Evolutionary conservation across 305 asterid species (phyloP), one percentile per base, ranked within the genome.

Genomic region (Fraxinus greggii): DNA sequence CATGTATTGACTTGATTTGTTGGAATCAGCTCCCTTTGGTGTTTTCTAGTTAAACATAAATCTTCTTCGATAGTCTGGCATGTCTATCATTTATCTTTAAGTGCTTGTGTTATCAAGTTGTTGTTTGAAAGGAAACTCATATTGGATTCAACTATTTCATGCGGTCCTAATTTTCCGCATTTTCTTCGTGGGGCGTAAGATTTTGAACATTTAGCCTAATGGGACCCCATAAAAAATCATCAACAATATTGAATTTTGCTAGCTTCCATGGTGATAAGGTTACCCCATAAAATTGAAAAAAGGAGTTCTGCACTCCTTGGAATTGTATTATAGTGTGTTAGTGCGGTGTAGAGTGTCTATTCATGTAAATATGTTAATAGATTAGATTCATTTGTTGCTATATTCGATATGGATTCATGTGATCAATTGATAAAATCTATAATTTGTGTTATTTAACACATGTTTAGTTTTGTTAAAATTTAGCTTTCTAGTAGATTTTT

Each of bases 81-180:
- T 78, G 79, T 73, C 70, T 78, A 83, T 13, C 54, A 36, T 75
- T 59, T 63, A 31, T 76, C 45, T 63, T 32, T 38, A 12, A 78
- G 12, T 77, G 79, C 75, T 35, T 5, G 59, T 21, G 36, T 54
- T 35, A 75, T 81, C 81, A 75, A 81, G 76, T 75, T 78, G 82
- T 13, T 85, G 79, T 85, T 67, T n/a, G 88, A 82, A 10, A 85
- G 73, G 42, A 82, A 85, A 82, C 76, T 81, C 75, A 74, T 78
- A 59, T 81, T 78, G 83, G 81, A 81, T 70, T 82, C 19, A 75
- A 79, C 79, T 65, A 40, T 28, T 9, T 8, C 13, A 76, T 32
- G 77, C 38, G 75, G 61, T 80, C 59, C 63, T 76, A 70, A 70
- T 76, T 56, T 61, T 2, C 80, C 35, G 19, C 79, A 42, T 61